phyloP scores from a whole-genome alignment of 148 eudicot species.

The Polygonum aviculare region DNA sequence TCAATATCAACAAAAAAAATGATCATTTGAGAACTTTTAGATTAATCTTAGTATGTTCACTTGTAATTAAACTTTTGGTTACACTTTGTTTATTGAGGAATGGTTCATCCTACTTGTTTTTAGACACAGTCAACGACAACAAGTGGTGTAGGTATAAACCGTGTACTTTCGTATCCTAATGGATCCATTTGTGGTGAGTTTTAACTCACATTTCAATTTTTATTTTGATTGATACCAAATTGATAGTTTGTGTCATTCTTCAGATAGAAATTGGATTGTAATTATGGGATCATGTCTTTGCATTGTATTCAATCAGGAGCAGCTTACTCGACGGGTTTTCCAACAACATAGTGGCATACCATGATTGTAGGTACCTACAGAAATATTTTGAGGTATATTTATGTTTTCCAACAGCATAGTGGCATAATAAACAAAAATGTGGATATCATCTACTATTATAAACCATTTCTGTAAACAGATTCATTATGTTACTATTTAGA shows the following conservation, averaged over 20 bases:
- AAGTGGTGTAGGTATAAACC: slow-evolving; percentile 67
- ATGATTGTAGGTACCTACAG: slow-evolving; percentile 42
- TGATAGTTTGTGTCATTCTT: neutral
- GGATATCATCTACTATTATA: neutral
- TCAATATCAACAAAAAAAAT: too few relatives aligned
- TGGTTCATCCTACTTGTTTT: slow-evolving; percentile 11
- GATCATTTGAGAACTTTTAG: too few relatives aligned
- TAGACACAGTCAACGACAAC: slow-evolving; percentile 68
- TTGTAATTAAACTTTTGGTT: neutral
- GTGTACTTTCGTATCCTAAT: slow-evolving; percentile 89
- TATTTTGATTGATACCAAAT: neutral
- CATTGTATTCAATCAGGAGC: slow-evolving; percentile 37
- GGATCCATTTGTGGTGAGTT: slow-evolving; percentile 73
- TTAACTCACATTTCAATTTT: neutral
- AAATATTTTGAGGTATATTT: slow-evolving; percentile 63
- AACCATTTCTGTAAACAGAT: slow-evolving; percentile 13
- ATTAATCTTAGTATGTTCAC: neutral
- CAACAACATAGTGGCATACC: slow-evolving; percentile 63
- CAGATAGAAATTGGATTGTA: neutral
- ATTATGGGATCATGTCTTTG: neutral
- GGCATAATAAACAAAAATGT: too few relatives aligned
- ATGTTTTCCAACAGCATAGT: too few relatives aligned
- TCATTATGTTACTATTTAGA: slow-evolving; percentile 39
- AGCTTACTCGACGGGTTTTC: slow-evolving; percentile 73
- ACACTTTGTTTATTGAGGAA: neutral